phyloP scores from a whole-genome alignment of 176 grass and related monocot genomes.

The Thalia dealbata region DNA sequence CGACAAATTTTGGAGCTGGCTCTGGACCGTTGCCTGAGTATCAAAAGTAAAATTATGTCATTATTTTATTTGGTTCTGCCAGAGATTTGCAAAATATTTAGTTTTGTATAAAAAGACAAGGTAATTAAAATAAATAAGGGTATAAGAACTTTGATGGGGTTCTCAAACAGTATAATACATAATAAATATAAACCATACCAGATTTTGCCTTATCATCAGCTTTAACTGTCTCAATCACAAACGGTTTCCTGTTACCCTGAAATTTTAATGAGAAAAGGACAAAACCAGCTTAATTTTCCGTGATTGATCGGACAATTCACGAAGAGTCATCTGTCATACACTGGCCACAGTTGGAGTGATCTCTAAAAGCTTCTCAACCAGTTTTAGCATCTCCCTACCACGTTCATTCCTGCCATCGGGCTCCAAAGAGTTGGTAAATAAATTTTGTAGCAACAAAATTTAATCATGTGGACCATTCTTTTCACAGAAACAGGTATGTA shows the following conservation, averaged over 20 bases:
- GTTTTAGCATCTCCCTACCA: conserved; percentile 73
- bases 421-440: background rate
- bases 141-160: background rate
- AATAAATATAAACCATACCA: conserved; percentile 25
- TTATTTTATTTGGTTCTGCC: background rate
- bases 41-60: background rate
- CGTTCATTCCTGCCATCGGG: conserved; percentile 53
- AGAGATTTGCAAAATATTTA: background rate
- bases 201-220: conserved; percentile 85
- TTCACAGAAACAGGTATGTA: background rate
- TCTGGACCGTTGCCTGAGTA: conserved; percentile 62
- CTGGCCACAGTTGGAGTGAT: conserved; percentile 67
- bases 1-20: conserved; percentile 72
- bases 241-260: conserved; percentile 67
- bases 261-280: conserved; percentile 7
- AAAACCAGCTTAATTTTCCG: background rate
- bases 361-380: conserved; percentile 67
- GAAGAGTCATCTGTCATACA: conserved; percentile 25
- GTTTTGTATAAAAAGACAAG: background rate
- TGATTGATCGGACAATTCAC: background rate
- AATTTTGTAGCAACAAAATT: background rate
- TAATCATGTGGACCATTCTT: background rate
- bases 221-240: conserved; percentile 94
- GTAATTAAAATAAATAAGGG: background rate
- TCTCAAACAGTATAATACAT: background rate